phyloP scores from a whole-genome alignment of 2,329 filamentous ascomycete genomes.

The Pseudocercospora macadamiae region DNA sequence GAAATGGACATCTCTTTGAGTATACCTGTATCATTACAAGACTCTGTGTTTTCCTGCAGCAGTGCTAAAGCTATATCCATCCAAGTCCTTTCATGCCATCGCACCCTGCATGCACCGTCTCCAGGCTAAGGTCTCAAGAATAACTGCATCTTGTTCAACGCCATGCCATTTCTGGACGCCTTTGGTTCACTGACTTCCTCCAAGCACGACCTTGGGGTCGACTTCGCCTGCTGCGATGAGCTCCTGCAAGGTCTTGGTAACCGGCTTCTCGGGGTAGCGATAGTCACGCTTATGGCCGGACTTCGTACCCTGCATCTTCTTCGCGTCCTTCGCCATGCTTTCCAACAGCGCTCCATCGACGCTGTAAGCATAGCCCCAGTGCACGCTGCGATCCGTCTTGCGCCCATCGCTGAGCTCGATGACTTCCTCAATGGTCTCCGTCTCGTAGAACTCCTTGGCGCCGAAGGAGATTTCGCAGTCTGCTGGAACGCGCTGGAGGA shows the following conservation, averaged over 20 bases:
- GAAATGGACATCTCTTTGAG: no score
- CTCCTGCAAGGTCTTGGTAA: conserved; percentile 13
- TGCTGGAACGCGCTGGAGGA: conserved; percentile 30
- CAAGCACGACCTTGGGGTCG: conserved; percentile 23
- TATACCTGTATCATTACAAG: neutral
- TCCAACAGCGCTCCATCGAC: conserved; percentile 15
- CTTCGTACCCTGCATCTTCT: conserved; percentile 18
- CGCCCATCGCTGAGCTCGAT: conserved; percentile 12
- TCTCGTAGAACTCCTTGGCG: conserved; percentile 14
- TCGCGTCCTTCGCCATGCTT: conserved; percentile 2
- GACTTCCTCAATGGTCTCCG: conserved; percentile 17
- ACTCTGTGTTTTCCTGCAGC: neutral
- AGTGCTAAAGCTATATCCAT: neutral
- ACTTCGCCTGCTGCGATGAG: conserved; percentile 15
- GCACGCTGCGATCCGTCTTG: neutral
- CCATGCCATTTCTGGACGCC: neutral
- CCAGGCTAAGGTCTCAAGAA: neutral
- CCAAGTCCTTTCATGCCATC: neutral
- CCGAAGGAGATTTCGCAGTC: conserved; percentile 20
- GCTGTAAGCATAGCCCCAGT: conserved; percentile 8
- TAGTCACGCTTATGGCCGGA: conserved; percentile 18
- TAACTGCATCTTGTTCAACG: neutral
- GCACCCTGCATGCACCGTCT: neutral
- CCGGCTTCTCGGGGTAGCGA: conserved; percentile 19
- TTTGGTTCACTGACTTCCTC: conserved; percentile 1